Evolutionary conservation across 108 stramenopile genomes (phyloP).

Genomic region (Cyclotella cryptica): DNA sequence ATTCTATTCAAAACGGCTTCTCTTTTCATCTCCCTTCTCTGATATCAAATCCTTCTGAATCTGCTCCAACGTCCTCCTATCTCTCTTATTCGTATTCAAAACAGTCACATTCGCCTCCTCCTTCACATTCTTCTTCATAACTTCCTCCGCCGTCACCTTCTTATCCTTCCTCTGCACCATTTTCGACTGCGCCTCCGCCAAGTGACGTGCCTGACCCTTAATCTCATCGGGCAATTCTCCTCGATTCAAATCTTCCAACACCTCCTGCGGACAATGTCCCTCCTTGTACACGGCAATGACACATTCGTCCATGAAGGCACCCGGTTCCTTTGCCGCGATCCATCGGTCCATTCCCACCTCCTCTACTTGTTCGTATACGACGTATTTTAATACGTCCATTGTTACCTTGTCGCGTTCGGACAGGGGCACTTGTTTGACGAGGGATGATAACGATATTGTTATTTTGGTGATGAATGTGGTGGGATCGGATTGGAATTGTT

Average conservation of each 20-base stretch:
- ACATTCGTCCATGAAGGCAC: conserved; percentile 85
- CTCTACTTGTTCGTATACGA: conserved; percentile 88
- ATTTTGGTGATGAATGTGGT: conserved; percentile 24
- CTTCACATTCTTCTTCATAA: conserved; percentile 36
- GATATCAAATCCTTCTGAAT: conserved; percentile 68
- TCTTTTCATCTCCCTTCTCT: conserved; percentile 34
- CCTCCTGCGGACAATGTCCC: conserved; percentile 79
- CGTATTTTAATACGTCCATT: conserved; percentile 86
- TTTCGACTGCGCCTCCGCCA: conserved; percentile 63
- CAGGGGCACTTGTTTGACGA: conserved; percentile 26
- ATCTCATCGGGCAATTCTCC: conserved; percentile 88
- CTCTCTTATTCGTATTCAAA: conserved; percentile 83
- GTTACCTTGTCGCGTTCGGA: conserved; percentile 70
- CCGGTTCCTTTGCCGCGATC: conserved; percentile 84
- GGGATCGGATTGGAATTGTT: conserved; percentile 36
- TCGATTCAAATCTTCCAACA: conserved; percentile 81
- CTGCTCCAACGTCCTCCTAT: conserved; percentile 86
- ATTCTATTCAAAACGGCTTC: conserved; percentile 27
- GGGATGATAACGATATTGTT: conserved; percentile 28
- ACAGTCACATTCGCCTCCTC: conserved; percentile 58
- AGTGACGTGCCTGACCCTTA: conserved; percentile 65
- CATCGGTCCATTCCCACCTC: conserved; percentile 84
- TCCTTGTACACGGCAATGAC: conserved; percentile 83
- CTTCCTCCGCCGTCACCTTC: conserved; percentile 36
- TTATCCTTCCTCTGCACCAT: conserved; percentile 55